Conservation (phyloP, 192 early-diverging fungal species). For the Coemansia sp. region DNA sequence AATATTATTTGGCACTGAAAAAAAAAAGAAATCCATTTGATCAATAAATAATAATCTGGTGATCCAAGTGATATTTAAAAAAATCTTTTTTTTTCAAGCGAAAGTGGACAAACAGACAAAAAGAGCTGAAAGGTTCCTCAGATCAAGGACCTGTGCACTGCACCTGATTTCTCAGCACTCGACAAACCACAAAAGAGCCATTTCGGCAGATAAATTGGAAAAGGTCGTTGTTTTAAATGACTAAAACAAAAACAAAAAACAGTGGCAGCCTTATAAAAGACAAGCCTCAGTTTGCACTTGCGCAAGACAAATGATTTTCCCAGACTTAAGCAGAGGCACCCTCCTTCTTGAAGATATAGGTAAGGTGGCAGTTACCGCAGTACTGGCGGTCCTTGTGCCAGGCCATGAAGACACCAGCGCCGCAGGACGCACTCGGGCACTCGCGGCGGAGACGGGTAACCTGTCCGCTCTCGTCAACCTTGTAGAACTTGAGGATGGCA, state of each 20-base stretch:
- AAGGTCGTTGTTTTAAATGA: too few relatives aligned
- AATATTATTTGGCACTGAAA: constrained; percentile 7
- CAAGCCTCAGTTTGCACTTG: neutral
- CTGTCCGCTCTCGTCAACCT: constrained; percentile 96
- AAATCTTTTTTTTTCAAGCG: neutral
- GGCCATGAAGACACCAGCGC: constrained; percentile 99
- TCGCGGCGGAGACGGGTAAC: constrained; percentile 98
- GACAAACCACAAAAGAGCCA: neutral
- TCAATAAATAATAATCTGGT: neutral
- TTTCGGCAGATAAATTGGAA: too few relatives aligned
- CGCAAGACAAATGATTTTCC: neutral
- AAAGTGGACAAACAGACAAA: neutral
- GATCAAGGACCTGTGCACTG: too few relatives aligned
- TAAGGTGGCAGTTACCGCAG: constrained; percentile 96
- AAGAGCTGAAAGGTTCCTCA: neutral
- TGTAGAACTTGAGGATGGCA: constrained; percentile 98
- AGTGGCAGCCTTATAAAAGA: neutral
- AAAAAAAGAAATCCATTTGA: constrained; percentile 25
- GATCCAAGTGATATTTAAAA: neutral
- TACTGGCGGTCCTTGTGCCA: constrained; percentile 97
- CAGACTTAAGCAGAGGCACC: constrained; percentile 46
- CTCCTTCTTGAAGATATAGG: constrained; percentile 93
- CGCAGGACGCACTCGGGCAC: constrained; percentile 95
- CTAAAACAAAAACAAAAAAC: neutral
- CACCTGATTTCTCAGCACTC: neutral